phyloP scores from a whole-genome alignment of 2,329 filamentous ascomycete genomes.

The Phyllosticta citriasiana region DNA sequence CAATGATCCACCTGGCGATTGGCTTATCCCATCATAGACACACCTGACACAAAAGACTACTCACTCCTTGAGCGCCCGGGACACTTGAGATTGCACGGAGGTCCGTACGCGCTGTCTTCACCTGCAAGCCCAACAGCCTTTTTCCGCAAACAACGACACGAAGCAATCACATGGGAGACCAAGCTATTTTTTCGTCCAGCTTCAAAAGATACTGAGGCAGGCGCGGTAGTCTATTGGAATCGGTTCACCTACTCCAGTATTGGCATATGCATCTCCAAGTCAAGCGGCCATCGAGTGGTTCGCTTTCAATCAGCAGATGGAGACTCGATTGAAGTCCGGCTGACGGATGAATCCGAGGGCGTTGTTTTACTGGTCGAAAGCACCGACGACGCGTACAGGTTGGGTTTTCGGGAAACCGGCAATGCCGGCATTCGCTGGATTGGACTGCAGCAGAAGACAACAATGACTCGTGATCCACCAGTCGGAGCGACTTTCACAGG shows the following conservation, averaged over 20 bases:
- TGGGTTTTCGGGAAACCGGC: conserved; percentile 18
- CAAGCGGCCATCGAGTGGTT: conserved; percentile 15
- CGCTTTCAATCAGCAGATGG: conserved; percentile 19
- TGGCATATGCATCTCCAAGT: conserved; percentile 23
- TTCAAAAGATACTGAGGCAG: conserved; percentile 39
- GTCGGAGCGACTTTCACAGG: conserved; percentile 35
- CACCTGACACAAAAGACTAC: conserved; percentile 38
- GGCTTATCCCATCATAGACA: conserved; percentile 26
- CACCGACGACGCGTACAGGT: conserved; percentile 18
- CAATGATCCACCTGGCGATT: background rate
- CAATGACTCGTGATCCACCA: conserved; percentile 27
- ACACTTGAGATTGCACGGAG: conserved; percentile 40
- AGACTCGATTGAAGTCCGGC: conserved; percentile 8
- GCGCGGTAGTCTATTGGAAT: conserved; percentile 46
- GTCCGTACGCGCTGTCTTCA: conserved; percentile 41
- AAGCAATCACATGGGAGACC: conserved; percentile 33
- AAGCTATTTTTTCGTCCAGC: conserved; percentile 38
- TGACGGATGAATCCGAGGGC: conserved; percentile 12
- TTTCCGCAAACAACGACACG: conserved; percentile 44
- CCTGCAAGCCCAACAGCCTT: conserved; percentile 44
- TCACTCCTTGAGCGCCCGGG: conserved; percentile 37
- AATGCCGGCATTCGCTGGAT: conserved; percentile 17
- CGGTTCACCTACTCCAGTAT: conserved; percentile 37
- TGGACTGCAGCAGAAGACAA: conserved; percentile 21
- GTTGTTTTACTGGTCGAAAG: conserved; percentile 23